Evolutionary conservation across 495 filamentous ascomycete species (phyloP).

Genomic region (Parathielavia appendiculata): DNA sequence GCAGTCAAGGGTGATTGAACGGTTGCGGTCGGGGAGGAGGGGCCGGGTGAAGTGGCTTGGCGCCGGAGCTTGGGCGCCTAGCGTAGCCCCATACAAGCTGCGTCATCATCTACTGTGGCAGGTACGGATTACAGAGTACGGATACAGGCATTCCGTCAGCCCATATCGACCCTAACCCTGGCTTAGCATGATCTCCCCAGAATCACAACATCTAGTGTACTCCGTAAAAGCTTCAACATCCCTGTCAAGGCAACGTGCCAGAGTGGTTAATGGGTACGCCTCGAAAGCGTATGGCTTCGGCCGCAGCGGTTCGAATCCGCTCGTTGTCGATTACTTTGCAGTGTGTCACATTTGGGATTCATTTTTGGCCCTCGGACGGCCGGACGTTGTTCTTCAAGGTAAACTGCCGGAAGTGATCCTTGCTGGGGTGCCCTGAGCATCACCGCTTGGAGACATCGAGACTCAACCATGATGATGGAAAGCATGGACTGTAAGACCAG

Average conservation of each 20-base stretch:
- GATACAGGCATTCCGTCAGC: no score
- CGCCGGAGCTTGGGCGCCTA: constrained; percentile 8
- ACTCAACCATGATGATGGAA: background rate
- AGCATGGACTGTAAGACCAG: background rate
- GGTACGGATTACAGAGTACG: no score
- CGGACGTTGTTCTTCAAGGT: background rate
- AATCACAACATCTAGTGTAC: background rate
- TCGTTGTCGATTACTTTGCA: constrained; percentile 29
- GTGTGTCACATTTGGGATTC: background rate
- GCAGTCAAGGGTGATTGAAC: background rate
- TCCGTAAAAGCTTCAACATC: constrained; percentile 1
- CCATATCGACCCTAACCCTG: constrained; percentile 11
- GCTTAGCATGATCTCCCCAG: background rate
- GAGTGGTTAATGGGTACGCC: constrained; percentile 51
- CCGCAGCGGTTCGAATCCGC: constrained; percentile 47
- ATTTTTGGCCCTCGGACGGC: background rate
- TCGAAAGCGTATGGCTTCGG: constrained; percentile 53
- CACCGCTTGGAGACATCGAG: no score
- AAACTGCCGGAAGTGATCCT: background rate
- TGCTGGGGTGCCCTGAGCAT: no score
- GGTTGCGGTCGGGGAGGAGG: constrained; percentile 1
- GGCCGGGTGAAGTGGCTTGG: constrained; percentile 5
- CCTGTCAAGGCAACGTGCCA: constrained; percentile 37
- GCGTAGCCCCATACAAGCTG: background rate
- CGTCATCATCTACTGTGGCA: no score